Evolutionary conservation across 805 yeast genomes (phyloP), one percentile per base, ranked within the genome.

Genomic region (Yueomyces sp.): DNA sequence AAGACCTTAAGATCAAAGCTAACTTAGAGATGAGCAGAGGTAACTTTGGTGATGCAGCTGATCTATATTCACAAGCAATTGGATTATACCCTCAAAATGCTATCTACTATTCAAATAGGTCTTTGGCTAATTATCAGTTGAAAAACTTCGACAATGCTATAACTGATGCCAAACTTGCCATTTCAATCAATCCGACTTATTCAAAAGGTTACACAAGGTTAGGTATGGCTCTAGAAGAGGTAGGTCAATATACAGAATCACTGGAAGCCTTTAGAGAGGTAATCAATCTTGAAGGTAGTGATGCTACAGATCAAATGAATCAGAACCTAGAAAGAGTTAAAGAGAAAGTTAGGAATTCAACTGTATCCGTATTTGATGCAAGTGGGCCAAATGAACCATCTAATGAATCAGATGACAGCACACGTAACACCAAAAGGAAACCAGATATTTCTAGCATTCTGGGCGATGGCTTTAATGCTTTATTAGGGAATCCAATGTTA

Each of bases 181-280:
- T 85, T 44, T 72, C 73, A 45, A 66, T 79, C 41, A 85, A 88
- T 59, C 81, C 95, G 40, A 55, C 67, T 3, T 90, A 84, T 55
- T 77, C 95, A 32, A 87, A 88, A 69, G 95, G 94, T 3, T 90
- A 86, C 72, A 83, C 95, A 5, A 79, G 98, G 62, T 70, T 90
- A 52, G 98, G 96, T 2, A 75, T 85, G 51, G 96, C 96, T 3
- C 77, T 80, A 57, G 87, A 79, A 61, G 92, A 95, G n/a, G 66
- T 81, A 43, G 94, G 95, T 9, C 87, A 87, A 57, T 79, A 87
- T 30, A 5, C 41, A 7, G 46, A 40, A 28, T 43, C 43, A 36
- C 40, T 86, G 70, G 80, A 85, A 37, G 96, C 96, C 27, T 90
- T 90, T 66, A 79, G 83, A 63, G 72, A 70, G 50, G 96, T 95